Conservation (phyloP, 2,329 filamentous ascomycete genomes). For the Xylariales sp. region DNA sequence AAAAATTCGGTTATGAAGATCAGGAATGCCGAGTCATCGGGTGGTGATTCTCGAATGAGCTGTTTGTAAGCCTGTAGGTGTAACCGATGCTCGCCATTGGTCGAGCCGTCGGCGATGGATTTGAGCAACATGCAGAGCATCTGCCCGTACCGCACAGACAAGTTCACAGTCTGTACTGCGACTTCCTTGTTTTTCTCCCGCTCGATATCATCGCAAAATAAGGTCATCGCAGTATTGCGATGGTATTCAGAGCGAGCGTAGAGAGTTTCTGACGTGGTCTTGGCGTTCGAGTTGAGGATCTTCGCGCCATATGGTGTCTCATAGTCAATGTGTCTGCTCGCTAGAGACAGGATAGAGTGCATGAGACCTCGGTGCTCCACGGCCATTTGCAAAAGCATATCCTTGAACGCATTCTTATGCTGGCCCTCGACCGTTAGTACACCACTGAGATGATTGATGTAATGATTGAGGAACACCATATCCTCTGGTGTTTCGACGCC, state of each 20-base stretch:
- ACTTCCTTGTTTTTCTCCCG: slow-evolving; percentile 37
- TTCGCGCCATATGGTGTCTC: slow-evolving; percentile 52
- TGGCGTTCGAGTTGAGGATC: slow-evolving; percentile 44
- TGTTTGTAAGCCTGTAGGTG: slow-evolving; percentile 73
- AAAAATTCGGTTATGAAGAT: slow-evolving; percentile 71
- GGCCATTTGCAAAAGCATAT: slow-evolving; percentile 77
- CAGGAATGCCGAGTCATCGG: slow-evolving; percentile 61
- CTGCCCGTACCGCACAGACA: slow-evolving; percentile 56
- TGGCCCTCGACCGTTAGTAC: slow-evolving; percentile 80
- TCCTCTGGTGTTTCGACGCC: slow-evolving; percentile 79
- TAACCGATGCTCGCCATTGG: slow-evolving; percentile 66
- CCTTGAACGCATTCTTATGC: slow-evolving; percentile 78
- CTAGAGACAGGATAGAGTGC: slow-evolving; percentile 83
- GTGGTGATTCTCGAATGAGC: slow-evolving; percentile 59
- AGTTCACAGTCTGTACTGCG: slow-evolving; percentile 39
- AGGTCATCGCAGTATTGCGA: slow-evolving; percentile 49
- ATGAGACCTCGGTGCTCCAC: slow-evolving; percentile 76
- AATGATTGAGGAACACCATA: slow-evolving; percentile 76
- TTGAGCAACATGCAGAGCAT: slow-evolving; percentile 59
- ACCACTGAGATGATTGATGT: slow-evolving; percentile 71
- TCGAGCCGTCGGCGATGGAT: slow-evolving; percentile 51
- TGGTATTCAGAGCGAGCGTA: slow-evolving; percentile 51
- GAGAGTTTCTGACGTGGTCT: slow-evolving; percentile 41
- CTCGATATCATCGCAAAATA: slow-evolving; percentile 43
- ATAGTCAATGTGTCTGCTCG: slow-evolving; percentile 69